Percentiles rank a stretch among this genome's conserved stretches.
Conservation (phyloP, 2,329 filamentous ascomycete species). For the Zasmidium angulare region DNA sequence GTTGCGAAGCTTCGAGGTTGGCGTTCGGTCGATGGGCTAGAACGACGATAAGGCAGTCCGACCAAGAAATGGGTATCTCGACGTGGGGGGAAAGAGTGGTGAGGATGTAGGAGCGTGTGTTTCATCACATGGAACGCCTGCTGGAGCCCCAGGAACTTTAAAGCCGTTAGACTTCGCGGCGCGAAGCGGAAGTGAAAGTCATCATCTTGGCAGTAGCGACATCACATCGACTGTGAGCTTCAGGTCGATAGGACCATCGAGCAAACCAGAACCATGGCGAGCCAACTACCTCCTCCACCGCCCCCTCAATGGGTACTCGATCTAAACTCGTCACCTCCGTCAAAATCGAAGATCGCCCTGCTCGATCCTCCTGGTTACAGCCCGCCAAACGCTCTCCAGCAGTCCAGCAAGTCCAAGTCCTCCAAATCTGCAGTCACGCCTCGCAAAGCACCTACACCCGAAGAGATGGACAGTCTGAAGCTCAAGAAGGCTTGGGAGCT, state of each 20-base stretch:
- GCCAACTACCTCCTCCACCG: slow-evolving; percentile 41
- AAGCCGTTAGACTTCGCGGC: not conserved
- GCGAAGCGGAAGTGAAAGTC: not conserved
- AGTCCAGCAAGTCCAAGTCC: slow-evolving; percentile 18
- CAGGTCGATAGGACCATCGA: not conserved
- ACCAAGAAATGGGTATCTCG: not conserved
- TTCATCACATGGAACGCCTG: not conserved
- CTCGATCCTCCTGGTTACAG: slow-evolving; percentile 86
- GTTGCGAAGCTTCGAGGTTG: not conserved
- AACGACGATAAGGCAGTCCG: not conserved
- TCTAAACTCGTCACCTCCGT: slow-evolving; percentile 67
- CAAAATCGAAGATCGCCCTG: slow-evolving; percentile 68
- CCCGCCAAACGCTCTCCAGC: slow-evolving; percentile 37
- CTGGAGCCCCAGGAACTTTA: not conserved
- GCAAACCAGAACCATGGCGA: slow-evolving; percentile 22
- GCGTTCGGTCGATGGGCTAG: not conserved
- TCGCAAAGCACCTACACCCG: slow-evolving; percentile 68
- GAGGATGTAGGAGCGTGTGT: not conserved
- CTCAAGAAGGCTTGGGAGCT: slow-evolving; percentile 99
- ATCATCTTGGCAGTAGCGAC: not conserved
- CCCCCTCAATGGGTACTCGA: slow-evolving; percentile 81
- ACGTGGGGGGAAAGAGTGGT: not conserved
- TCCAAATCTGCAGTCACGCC: slow-evolving; percentile 33
- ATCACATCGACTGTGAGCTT: not conserved
- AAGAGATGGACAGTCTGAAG: slow-evolving; percentile 93